A percentile compares a stretch with the other conserved stretches of the same genome.
phyloP scores from a whole-genome alignment of 257 asterid species.

The Fraxinus americana region DNA sequence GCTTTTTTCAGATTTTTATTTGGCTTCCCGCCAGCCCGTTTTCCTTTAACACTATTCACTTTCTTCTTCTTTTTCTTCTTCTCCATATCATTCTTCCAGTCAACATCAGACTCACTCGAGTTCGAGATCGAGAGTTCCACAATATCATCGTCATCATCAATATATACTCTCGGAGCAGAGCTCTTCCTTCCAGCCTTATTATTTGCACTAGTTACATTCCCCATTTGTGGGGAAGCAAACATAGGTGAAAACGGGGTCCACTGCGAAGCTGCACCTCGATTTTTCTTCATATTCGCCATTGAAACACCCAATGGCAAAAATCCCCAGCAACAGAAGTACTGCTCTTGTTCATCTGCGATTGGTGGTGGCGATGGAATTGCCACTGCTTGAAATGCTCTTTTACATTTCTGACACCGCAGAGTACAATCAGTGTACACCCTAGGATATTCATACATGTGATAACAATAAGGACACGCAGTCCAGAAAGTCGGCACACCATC shows the following conservation, averaged over 20 bases:
- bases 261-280: conserved; percentile 40
- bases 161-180: conserved; percentile 56
- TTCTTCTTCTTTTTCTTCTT: conserved; percentile 33
- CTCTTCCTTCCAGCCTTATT: conserved; percentile 36
- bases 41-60: conserved; percentile 29
- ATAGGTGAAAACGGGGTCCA: conserved; percentile 93
- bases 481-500: conserved; percentile 48
- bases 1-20: conserved; percentile 43
- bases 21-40: conserved; percentile 32
- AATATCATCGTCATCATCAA: conserved; percentile 68
- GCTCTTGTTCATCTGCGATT: conserved; percentile 62
- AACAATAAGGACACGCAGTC: conserved; percentile 94
- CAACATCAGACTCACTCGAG: conserved; percentile 67
- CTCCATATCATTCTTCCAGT: conserved; percentile 45
- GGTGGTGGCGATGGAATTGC: conserved; percentile 75
- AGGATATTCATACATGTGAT: conserved; percentile 81
- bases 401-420: conserved; percentile 75
- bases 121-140: conserved; percentile 58
- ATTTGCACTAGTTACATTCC: conserved; percentile 21
- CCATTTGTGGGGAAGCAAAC: conserved; percentile 50
- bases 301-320: conserved; percentile 78
- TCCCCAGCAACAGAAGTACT: conserved; percentile 87
- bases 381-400: conserved; percentile 80
- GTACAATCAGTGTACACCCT: conserved; percentile 64
- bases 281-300: conserved; percentile 52